Conservation (phyloP, 768 basidiomycete species). For the Pleurotus eryngii region DNA sequence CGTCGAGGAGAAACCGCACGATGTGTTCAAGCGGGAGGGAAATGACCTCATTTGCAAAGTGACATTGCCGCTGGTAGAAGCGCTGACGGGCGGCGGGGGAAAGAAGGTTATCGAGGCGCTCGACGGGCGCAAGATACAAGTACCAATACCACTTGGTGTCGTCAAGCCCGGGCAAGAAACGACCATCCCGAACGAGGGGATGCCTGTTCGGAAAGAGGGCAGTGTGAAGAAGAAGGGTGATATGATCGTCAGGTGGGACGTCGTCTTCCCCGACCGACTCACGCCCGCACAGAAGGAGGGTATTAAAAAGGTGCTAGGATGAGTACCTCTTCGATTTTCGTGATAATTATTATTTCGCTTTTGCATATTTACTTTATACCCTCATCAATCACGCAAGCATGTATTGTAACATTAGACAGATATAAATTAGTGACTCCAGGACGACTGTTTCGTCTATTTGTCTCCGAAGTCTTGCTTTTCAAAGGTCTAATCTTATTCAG, state of each 20-base stretch:
- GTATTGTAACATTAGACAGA: background rate
- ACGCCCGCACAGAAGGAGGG: constrained; percentile 79
- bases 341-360: background rate
- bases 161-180: constrained; percentile 79
- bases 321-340: constrained; percentile 8
- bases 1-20: constrained; percentile 92
- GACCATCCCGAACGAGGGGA: constrained; percentile 73
- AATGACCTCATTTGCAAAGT: constrained; percentile 70
- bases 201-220: constrained; percentile 86
- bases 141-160: constrained; percentile 61
- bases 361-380: constrained; percentile 2
- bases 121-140: constrained; percentile 76
- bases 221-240: constrained; percentile 75
- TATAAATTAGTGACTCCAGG: no score
- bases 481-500: no score
- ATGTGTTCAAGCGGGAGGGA: constrained; percentile 70
- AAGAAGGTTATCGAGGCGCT: constrained; percentile 64
- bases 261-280: constrained; percentile 78
- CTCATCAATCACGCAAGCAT: background rate
- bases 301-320: constrained; percentile 62
- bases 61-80: constrained; percentile 77
- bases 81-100: constrained; percentile 41
- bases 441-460: no score
- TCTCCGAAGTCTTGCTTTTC: no score
- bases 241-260: constrained; percentile 77